Evolutionary conservation across 176 grass and related monocot species (phyloP), one percentile per base, ranked within the genome.

Genomic region (Aegilops sharonensis): DNA sequence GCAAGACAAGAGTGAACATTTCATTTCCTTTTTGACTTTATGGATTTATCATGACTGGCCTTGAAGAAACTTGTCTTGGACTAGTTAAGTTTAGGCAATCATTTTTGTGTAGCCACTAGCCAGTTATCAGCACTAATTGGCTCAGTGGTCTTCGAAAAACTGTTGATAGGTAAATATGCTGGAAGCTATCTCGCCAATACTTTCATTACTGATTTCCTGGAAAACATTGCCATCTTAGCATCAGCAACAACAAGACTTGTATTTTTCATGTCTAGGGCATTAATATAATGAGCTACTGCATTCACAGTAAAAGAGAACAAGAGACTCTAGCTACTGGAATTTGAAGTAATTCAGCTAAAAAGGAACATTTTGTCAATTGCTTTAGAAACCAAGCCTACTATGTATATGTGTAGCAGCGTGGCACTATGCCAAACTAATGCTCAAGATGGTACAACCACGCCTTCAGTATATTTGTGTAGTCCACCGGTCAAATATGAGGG

Each of bases 261-360:
- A 57, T 48, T 56, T 56, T 39, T 82, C 34, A 68, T 6, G 23
- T 82, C 50, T 60, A 45, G 34, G 13, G 48, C n/a, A 18, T 83
- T 69, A 82, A 69, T 67, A 54, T 52, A n/a, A 52, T n/a, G 12
- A 82, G 6, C 30, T 35, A 69, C 21, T 69, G 27, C 4, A 47
- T 71, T 60, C 65, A 14, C 71, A 43, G 62, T 77, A 32, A 82
- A 75, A 30, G 18, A 82, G 82, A 83, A 43, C 24, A 47, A 83
- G 45, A 29, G 42, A 64, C 79, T 65, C 5, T 77, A 87, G 72
- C 15, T 83, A 36, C 47, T 83, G 72, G 48, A 88, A 77, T n/a
- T 61, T 77, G 27, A 72, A 80, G 37, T 48, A 72, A 47, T 83
- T 88, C 47, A n/a, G 63, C 11, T 68, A 52, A 42, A 23, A 27